Base-by-base conservation (phyloP, 2,329 filamentous ascomycete genomes). In the Cryphonectria nitschkei region DNA sequence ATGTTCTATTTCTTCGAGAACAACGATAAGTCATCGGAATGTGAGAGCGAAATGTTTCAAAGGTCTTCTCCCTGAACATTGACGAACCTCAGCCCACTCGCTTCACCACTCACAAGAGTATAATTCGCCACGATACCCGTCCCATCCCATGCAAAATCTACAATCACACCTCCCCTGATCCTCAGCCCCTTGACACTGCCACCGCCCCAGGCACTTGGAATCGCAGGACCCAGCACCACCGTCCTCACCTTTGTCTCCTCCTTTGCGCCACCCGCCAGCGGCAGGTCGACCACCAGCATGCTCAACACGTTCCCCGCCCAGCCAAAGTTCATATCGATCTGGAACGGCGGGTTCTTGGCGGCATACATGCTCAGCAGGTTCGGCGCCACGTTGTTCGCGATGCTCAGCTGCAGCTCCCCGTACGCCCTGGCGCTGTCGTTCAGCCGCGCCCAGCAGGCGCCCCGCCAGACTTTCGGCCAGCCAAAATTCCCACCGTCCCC, bases 301-400 rank as follows among this genome's bases (percentile, higher is more conserved):
- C 81, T 80, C 68, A 88, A 71, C 67, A 87, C 80, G 0, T 84
- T 85, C 0, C 85, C 87, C 2, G 80, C 80, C 32, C 83, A 76
- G 1, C 86, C 87, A 72, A 87, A 88, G 75, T 89, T 89, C 8
- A 86, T 87, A 75, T 89, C 87, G 70, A 89, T 88, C 78, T 89
- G 87, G 73, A 89, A 89, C 1, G 87, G 85, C 63, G 78, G 77
- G 7, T 80, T 77, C 13, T 78, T 75, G 0, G 80, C 85, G 11
- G 74, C 77, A 74, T 88, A 89, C 82, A 88, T 86, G 58, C 81
- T 84, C 41, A 88, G 77, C 2, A 83, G 82, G 73, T 88, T 89
- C 0, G 69, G 77, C 0, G 81, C 86, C 34, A 87, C 84, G 73
- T 88, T 88, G 52, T 81, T 76, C 32, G 81, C 78, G 22, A 88